phyloP scores from a whole-genome alignment of 192 early-diverging fungal genomes.

The Endogone sp. region DNA sequence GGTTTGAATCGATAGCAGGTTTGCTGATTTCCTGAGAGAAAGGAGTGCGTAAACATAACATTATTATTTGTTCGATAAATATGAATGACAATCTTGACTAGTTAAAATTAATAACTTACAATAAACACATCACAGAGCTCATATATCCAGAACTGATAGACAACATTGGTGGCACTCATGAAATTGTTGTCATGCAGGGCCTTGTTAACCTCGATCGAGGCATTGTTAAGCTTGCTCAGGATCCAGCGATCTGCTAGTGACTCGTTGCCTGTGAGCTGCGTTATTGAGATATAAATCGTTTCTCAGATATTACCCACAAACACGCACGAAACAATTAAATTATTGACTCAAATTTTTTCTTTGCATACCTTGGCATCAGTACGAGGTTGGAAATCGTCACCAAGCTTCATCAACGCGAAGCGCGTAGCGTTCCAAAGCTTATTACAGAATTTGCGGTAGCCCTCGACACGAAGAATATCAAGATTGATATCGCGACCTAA shows the following conservation, averaged over 20 bases:
- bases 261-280: conserved; percentile 67
- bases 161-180: conserved; percentile 82
- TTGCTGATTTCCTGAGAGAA: conserved; percentile 70
- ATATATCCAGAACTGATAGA: conserved; percentile 94
- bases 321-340: too few species aligned
- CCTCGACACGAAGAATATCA: conserved; percentile 93
- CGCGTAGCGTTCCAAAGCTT: conserved; percentile 99
- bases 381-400: conserved; percentile 76
- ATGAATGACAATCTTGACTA: background rate
- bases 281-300: too few species aligned
- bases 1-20: conserved; percentile 72
- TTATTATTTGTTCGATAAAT: background rate
- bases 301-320: too few species aligned
- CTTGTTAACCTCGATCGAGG: conserved; percentile 72
- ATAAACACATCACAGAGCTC: conserved; percentile 98
- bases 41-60: conserved; percentile 1
- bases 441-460: conserved; percentile 99
- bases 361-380: conserved; percentile 30
- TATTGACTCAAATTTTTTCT: background rate
- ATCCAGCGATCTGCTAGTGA: conserved; percentile 93
- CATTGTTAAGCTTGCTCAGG: conserved; percentile 81
- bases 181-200: conserved; percentile 83
- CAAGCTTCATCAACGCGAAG: conserved; percentile 94
- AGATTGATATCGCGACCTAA: conserved; percentile 86
- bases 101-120: conserved; percentile 35